phyloP scores from a whole-genome alignment of 2,329 filamentous ascomycete species.

The Nemania diffusa region DNA sequence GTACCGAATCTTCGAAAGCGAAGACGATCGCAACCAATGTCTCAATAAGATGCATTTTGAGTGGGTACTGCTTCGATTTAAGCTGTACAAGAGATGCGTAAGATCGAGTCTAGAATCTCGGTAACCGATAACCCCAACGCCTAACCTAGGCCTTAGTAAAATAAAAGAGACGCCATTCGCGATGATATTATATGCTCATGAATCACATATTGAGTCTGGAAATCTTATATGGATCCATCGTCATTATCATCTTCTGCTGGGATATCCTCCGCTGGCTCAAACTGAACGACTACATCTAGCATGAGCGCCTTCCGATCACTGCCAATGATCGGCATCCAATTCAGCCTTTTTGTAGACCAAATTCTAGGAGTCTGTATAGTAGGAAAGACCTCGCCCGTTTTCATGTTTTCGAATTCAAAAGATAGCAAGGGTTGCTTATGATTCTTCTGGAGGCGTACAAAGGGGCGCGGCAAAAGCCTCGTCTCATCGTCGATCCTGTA shows the following conservation, averaged over 20 bases:
- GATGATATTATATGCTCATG: no score
- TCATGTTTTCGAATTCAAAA: conserved; percentile 7
- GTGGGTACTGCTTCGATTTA: no score
- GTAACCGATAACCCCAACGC: no score
- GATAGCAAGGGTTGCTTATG: background rate
- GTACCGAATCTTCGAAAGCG: no score
- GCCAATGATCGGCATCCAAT: conserved; percentile 22
- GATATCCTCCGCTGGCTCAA: background rate
- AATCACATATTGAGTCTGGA: no score
- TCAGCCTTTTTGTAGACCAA: background rate
- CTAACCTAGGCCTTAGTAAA: no score
- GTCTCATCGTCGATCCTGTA: conserved; percentile 34
- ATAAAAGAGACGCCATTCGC: no score
- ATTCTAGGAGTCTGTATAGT: background rate
- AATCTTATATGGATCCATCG: no score
- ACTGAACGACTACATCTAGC: conserved; percentile 11
- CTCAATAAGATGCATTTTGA: no score
- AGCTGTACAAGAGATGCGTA: no score
- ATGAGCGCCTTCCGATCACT: conserved; percentile 23
- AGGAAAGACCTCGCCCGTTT: conserved; percentile 8
- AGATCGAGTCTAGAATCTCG: no score
- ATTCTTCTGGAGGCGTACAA: background rate
- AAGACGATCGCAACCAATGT: no score
- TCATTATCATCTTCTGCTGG: conserved; percentile 8
- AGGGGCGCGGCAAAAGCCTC: conserved; percentile 29